Percentiles rank a stretch among this genome's conserved stretches.
Evolutionary conservation across 73 alveolate genomes (phyloP).

Genomic region (Paramecium octaurelia): DNA sequence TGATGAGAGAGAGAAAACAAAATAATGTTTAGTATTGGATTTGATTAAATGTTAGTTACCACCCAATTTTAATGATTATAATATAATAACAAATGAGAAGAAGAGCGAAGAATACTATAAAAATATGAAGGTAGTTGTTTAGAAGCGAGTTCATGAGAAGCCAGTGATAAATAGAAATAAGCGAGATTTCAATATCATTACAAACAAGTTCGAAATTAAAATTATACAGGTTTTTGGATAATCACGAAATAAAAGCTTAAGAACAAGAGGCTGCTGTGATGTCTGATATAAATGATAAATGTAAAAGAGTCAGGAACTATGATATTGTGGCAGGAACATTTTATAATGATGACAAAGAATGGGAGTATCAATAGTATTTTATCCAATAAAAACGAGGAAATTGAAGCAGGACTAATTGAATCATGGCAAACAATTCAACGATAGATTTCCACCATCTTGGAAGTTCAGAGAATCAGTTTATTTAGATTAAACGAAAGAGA

Average conservation of each 20-base stretch:
- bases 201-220: background rate
- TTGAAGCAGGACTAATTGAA: background rate
- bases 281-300: background rate
- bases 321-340: background rate
- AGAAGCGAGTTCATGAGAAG: background rate
- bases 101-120: slow-evolving; percentile 6
- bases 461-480: slow-evolving; percentile 29
- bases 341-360: background rate
- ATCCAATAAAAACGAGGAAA: background rate
- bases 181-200: slow-evolving; percentile 21
- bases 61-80: slow-evolving; percentile 34
- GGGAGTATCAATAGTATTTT: slow-evolving; percentile 5
- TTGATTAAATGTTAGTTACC: background rate
- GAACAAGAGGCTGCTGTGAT: background rate
- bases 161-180: slow-evolving; percentile 18
- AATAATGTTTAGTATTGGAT: background rate
- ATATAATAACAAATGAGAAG: slow-evolving; percentile 22
- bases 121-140: background rate
- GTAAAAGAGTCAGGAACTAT: background rate
- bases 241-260: background rate
- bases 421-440: slow-evolving; percentile 22
- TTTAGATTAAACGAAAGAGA: slow-evolving; percentile 20
- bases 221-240: background rate
- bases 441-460: slow-evolving; percentile 47
- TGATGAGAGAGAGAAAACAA: slow-evolving; percentile 19